These are phyloP conservation scores for Lycium ferocissimum DNA, from an alignment of 257 asterid genomes.

Conservation along the genomic window DNA sequence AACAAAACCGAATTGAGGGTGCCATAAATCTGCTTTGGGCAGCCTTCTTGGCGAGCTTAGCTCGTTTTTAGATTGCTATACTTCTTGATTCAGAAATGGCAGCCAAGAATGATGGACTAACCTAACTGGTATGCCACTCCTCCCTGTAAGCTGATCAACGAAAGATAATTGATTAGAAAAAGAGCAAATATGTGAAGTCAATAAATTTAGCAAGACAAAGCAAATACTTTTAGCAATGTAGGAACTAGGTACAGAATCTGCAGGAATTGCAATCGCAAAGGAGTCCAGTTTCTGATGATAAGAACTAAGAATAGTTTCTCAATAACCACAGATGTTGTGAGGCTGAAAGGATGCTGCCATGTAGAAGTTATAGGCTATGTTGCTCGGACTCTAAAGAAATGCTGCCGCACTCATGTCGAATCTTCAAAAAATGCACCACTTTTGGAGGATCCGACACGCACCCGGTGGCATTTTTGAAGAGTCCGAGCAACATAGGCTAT, in stretches of 20 bases:
- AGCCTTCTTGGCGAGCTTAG: neutral
- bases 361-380: neutral
- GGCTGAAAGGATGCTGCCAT: neutral
- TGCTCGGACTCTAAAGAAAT: neutral
- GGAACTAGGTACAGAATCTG: neutral
- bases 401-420: neutral
- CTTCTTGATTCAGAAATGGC: neutral
- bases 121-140: neutral
- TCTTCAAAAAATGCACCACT: neutral
- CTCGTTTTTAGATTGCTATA: neutral
- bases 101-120: neutral
- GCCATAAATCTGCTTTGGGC: neutral
- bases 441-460: neutral
- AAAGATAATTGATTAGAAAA: neutral
- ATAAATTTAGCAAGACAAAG: neutral
- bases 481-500: neutral
- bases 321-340: neutral
- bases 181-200: neutral
- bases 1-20: neutral
- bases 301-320: neutral
- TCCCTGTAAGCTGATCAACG: neutral
- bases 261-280: neutral
- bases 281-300: neutral
- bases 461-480: neutral
- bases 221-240: neutral